These are phyloP conservation scores for Populus ilicifolia DNA, from an alignment of 345 rosid genomes.

Conservation along the genomic window DNA sequence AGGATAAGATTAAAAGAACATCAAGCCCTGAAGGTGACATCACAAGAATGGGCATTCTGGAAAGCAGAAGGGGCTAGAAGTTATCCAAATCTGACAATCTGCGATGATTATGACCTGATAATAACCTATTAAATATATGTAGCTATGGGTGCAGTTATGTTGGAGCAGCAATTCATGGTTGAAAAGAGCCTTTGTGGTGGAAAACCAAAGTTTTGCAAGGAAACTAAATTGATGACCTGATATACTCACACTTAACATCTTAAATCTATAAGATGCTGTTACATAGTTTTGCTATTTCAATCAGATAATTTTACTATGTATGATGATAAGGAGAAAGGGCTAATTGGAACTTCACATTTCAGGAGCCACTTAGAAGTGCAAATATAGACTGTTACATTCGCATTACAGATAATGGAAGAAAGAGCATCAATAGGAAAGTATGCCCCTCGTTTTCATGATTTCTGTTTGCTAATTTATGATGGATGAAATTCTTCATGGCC, in stretches of 20 bases:
- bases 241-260: neutral
- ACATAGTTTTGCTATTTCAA: neutral
- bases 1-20: neutral
- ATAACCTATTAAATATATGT: neutral
- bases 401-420: constrained; percentile 90
- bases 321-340: neutral
- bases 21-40: neutral
- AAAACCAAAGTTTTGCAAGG: neutral
- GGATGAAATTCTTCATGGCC: neutral
- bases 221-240: neutral
- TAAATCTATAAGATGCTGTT: neutral
- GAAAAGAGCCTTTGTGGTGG: neutral
- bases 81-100: neutral
- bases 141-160: neutral
- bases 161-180: neutral
- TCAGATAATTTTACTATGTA: neutral
- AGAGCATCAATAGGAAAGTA: constrained; percentile 80
- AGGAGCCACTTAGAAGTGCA: constrained; percentile 78
- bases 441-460: constrained; percentile 4
- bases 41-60: neutral
- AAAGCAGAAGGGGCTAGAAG: neutral
- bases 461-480: neutral
- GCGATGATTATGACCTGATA: neutral
- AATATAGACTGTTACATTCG: constrained; percentile 65
- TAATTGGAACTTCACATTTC: constrained; percentile 18